phyloP scores from a whole-genome alignment of 345 rosid genomes.

The Moricandia arvensis region DNA sequence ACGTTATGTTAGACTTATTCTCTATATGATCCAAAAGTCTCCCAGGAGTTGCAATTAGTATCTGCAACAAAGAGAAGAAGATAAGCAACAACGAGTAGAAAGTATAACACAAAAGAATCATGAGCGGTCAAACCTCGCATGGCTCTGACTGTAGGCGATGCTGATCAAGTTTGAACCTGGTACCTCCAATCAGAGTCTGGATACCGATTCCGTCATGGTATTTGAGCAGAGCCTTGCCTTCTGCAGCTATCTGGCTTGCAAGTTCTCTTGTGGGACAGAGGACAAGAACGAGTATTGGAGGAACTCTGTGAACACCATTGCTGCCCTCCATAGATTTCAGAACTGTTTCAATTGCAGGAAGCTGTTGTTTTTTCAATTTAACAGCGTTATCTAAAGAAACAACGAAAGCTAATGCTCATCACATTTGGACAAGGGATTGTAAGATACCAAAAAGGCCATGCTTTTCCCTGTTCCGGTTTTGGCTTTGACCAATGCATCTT shows the following conservation, averaged over 20 bases:
- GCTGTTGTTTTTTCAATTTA: conserved; percentile 69
- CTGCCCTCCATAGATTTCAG: conserved; percentile 53
- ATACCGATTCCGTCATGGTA: conserved; percentile 81
- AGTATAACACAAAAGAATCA: not conserved
- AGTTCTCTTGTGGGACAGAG: conserved; percentile 94
- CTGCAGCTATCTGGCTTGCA: conserved; percentile 96
- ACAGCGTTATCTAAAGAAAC: conserved; percentile 39
- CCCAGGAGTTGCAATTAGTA: conserved; percentile 95
- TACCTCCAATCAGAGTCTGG: conserved; percentile 87
- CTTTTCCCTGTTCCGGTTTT: conserved; percentile 91
- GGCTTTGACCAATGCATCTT: conserved; percentile 89
- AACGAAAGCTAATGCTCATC: conserved; percentile 13
- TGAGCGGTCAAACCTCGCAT: conserved; percentile 63
- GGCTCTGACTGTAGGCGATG: conserved; percentile 75
- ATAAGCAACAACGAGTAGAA: not conserved
- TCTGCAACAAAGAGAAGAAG: conserved; percentile 45
- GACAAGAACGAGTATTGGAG: conserved; percentile 62
- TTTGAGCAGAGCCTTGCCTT: conserved; percentile 79
- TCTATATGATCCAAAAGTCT: conserved; percentile 91
- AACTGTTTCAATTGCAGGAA: conserved; percentile 99
- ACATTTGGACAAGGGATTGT: conserved; percentile 13
- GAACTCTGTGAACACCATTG: conserved; percentile 39
- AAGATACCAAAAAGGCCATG: conserved; percentile 81
- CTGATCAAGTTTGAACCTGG: conserved; percentile 90
- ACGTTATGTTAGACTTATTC: conserved; percentile 72